A percentile compares a stretch with the other conserved stretches of the same genome.
Conservation (phyloP, 768 basidiomycete genomes). For the Ephemerocybe angulata region DNA sequence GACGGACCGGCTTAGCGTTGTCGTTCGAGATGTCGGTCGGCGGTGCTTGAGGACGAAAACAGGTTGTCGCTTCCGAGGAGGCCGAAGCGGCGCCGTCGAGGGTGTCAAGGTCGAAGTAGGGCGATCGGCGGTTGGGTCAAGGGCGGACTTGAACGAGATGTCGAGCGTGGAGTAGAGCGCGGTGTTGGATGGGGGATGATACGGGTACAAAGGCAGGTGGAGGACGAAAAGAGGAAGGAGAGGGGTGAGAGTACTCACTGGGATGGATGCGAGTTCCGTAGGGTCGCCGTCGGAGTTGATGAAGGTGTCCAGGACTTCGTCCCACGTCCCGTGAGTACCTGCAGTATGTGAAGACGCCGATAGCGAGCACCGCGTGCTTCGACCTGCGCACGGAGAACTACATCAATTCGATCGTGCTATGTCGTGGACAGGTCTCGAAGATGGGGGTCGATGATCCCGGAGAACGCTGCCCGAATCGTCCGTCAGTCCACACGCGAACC, state of each 20-base stretch:
- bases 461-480: conserved; percentile 51
- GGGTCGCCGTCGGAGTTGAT: too few species aligned
- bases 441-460: conserved; percentile 68
- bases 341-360: conserved; percentile 91
- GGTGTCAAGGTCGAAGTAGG: too few species aligned
- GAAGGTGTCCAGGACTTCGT: too few species aligned
- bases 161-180: conserved; percentile 40
- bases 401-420: conserved; percentile 88
- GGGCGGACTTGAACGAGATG: conserved; percentile 81
- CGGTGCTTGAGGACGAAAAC: too few species aligned
- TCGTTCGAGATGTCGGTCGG: neutral
- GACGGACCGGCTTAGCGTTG: neutral
- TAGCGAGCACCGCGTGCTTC: conserved; percentile 81
- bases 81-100: too few species aligned
- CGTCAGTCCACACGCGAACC: neutral
- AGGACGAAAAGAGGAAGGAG: neutral
- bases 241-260: neutral
- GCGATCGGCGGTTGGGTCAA: conserved; percentile 81
- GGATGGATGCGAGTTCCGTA: too few species aligned
- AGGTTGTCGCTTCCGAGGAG: conserved; percentile 26
- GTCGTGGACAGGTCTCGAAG: neutral
- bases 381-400: conserved; percentile 82
- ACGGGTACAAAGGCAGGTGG: too few species aligned
- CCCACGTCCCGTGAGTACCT: too few species aligned
- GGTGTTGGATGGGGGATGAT: neutral